phyloP scores from a whole-genome alignment of 140 eudicot species.

The Ambrosia hybrid region DNA sequence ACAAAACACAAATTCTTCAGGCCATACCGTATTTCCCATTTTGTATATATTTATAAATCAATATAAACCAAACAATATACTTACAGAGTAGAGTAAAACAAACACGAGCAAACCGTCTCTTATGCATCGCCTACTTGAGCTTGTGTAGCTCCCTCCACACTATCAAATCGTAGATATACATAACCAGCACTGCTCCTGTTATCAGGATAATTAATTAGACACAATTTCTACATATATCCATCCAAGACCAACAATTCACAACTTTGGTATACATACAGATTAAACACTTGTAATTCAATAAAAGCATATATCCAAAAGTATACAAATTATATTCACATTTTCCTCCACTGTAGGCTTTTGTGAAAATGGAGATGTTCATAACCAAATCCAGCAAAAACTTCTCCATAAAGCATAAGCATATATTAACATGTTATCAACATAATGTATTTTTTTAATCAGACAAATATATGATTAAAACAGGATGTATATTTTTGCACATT shows the following conservation, averaged over 20 bases:
- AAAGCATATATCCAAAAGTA: not conserved
- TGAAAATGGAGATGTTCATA: too few species aligned
- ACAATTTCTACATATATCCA: not conserved
- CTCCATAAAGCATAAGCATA: not conserved
- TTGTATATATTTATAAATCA: too few species aligned
- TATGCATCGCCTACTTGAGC: slow-evolving; percentile 89
- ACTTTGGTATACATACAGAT: not conserved
- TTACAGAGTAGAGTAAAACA: too few species aligned
- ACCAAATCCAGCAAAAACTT: not conserved
- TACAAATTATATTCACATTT: too few species aligned
- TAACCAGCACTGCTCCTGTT: slow-evolving; percentile 81
- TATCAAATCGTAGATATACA: slow-evolving; percentile 78
- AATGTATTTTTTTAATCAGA: not conserved
- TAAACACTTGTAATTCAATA: not conserved
- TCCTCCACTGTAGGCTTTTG: too few species aligned
- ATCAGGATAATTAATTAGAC: not conserved
- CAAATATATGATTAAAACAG: not conserved
- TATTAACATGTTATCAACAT: not conserved
- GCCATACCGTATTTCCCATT: too few species aligned
- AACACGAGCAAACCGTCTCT: slow-evolving; percentile 82
- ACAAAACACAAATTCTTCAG: too few species aligned
- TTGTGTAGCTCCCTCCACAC: slow-evolving; percentile 70
- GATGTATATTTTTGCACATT: not conserved
- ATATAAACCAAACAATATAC: too few species aligned
- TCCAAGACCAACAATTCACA: not conserved